Base-by-base conservation (phyloP, 768 basidiomycete genomes). In the Boletus eberwhitei region DNA sequence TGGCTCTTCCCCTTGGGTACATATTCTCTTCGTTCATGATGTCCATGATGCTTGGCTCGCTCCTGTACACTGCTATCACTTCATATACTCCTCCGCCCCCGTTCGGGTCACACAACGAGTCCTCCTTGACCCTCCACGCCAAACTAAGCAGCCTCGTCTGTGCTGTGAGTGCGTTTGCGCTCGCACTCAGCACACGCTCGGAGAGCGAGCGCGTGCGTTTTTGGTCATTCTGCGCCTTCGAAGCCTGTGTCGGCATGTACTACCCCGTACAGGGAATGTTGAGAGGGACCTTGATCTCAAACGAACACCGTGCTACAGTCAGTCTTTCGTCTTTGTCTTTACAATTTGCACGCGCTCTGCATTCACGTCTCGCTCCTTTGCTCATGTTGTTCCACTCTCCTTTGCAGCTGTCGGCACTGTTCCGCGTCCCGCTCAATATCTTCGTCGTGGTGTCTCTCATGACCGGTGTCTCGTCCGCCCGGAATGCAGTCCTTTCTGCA, bases 21-120 rank as follows among this genome's bases (percentile, higher is more conserved):
- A 88, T 90, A 59, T 90, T 90, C 70, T 87, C 87, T 29, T 77
- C 81, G 7, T 88, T 89, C 75, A 90, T 90, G 88, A 72, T 88
- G 52, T 83, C 81, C 52, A 89, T 90, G 87, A 87, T 89, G 81
- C 78, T 89, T 60, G 87, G 88, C 17, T 88, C 88, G 12, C 70
- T 89, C 48, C 60, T 86, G 31, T 90, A 89, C 70, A 87, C 81
- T 5, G 73, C 73, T 46, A 71, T 85, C 62, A 72, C 71, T 5
- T 70, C 77, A 2, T 65, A 70, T 43, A 31, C 52, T n/a, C 69
- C 66, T 2, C 59, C 68, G 5, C 52, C 55, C n/a, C 3, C 37
- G 22, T 60, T 43, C 35, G 66, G 56, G 32, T 62, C 65, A 57
- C 65, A 54, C 12, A 46, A 47, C 47, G 68, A 70, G 16, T 74